Conservation (phyloP, 1,284 basidiomycete species). For the Pyrrhoderma noxium region DNA sequence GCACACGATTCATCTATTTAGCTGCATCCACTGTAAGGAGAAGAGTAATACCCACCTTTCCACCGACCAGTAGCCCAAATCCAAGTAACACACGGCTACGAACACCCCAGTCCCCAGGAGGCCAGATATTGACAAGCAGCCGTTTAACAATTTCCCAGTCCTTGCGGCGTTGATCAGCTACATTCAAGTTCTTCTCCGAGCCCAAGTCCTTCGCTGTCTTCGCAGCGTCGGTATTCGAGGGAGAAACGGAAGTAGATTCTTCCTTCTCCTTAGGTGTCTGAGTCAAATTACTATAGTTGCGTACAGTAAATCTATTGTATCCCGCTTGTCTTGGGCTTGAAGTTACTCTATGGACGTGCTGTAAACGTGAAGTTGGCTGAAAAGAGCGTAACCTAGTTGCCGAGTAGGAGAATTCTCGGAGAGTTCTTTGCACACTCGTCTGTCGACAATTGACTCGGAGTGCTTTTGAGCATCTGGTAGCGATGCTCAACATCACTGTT, state of each 20-base stretch:
- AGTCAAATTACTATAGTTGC: no score
- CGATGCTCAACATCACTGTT: no score
- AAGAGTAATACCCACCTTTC: slow-evolving; percentile 57
- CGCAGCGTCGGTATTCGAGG: not conserved
- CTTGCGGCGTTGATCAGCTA: slow-evolving; percentile 49
- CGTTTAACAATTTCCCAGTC: slow-evolving; percentile 65
- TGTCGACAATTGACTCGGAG: no score
- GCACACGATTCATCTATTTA: not conserved
- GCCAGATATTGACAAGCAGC: slow-evolving; percentile 67
- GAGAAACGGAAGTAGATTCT: not conserved
- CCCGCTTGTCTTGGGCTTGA: no score
- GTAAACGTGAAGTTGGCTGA: no score
- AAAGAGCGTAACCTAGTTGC: no score
- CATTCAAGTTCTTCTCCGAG: slow-evolving; percentile 18
- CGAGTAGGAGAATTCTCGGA: no score
- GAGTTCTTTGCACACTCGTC: no score
- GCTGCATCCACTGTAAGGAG: not conserved
- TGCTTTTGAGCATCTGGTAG: no score
- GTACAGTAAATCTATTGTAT: no score
- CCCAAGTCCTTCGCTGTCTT: slow-evolving; percentile 15
- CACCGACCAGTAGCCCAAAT: slow-evolving; percentile 72
- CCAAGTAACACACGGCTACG: slow-evolving; percentile 78
- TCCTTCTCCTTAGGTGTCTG: not conserved
- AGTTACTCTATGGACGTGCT: no score
- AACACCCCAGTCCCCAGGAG: slow-evolving; percentile 68